Percentiles rank a stretch among this genome's conserved stretches.
Evolutionary conservation across 164 flowering plant species (phyloP).

Genomic region (Magnolia officinalis): DNA sequence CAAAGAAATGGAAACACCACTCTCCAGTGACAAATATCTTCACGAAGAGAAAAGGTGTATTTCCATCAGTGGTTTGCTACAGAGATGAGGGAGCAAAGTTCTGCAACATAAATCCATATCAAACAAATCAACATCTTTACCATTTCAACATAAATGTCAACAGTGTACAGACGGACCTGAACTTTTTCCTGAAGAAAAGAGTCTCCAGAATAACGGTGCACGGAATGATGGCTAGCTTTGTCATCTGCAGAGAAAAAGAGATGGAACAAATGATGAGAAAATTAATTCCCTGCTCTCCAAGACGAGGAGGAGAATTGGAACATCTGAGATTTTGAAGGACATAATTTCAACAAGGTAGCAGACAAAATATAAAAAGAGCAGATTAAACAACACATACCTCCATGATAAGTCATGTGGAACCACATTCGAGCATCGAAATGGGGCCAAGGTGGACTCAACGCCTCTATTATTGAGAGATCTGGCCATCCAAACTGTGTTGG

Average conservation of each 20-base stretch:
- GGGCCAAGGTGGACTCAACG: background rate
- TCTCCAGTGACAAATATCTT: too few relatives aligned
- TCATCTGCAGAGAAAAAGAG: constrained; percentile 57
- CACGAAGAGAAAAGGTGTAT: background rate
- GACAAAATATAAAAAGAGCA: background rate
- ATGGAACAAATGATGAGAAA: constrained; percentile 3
- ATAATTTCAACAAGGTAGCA: too few relatives aligned
- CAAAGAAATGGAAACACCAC: too few relatives aligned
- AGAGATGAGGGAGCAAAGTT: background rate
- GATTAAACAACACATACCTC: background rate
- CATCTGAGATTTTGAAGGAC: background rate
- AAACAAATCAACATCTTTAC: background rate
- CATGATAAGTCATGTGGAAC: background rate
- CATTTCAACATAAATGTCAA: background rate
- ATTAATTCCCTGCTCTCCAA: background rate
- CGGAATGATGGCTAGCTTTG: constrained; percentile 92
- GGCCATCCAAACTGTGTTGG: background rate
- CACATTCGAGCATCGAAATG: background rate
- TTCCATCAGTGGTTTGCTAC: background rate
- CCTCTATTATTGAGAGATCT: background rate
- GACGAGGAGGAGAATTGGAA: background rate
- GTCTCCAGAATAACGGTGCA: constrained; percentile 94
- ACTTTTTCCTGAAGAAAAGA: constrained; percentile 73
- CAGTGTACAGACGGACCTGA: constrained; percentile 49
- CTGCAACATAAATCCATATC: background rate